phyloP scores from a whole-genome alignment of 2,329 filamentous ascomycete species.

The Basipetospora chlamydospora region DNA sequence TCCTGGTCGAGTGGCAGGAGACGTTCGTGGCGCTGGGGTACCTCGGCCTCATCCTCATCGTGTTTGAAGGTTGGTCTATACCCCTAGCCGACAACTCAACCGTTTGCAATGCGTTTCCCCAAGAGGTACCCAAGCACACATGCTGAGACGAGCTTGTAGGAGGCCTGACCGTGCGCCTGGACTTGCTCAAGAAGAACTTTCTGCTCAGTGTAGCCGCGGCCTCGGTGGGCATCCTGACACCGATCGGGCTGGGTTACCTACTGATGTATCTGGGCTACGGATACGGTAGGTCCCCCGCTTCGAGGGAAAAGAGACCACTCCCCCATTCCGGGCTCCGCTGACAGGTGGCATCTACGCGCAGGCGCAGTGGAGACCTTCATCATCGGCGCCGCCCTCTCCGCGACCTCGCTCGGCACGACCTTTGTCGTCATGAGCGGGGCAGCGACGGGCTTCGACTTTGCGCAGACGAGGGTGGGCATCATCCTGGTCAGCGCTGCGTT shows the following conservation, averaged over 20 bases:
- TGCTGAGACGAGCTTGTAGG: slow-evolving; percentile 8
- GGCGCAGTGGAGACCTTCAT: slow-evolving; percentile 12
- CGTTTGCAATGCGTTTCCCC: no score
- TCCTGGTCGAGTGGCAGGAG: slow-evolving; percentile 26
- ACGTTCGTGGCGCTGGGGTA: slow-evolving; percentile 32
- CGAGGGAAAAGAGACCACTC: no score
- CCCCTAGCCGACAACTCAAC: no score
- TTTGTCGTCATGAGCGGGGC: slow-evolving; percentile 18
- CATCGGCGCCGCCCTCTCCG: slow-evolving; percentile 17
- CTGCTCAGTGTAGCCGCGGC: slow-evolving; percentile 25
- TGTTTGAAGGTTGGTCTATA: slow-evolving; percentile 24
- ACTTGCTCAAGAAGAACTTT: slow-evolving; percentile 29
- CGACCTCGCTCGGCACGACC: slow-evolving; percentile 20
- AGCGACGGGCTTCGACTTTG: slow-evolving; percentile 20
- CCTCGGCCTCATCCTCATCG: slow-evolving; percentile 32
- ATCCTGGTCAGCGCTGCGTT: slow-evolving; percentile 30
- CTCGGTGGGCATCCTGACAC: slow-evolving; percentile 27
- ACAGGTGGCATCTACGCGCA: no score
- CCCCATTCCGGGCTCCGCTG: no score
- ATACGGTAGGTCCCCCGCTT: slow-evolving; percentile 15
- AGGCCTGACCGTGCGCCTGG: slow-evolving; percentile 28
- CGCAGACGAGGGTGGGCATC: slow-evolving; percentile 26
- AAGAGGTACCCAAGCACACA: no score
- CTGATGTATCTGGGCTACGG: slow-evolving; percentile 27
- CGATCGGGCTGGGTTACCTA: slow-evolving; percentile 28